Base-by-base conservation (phyloP, 305 asterid genomes). In the Coffea humblotiana region DNA sequence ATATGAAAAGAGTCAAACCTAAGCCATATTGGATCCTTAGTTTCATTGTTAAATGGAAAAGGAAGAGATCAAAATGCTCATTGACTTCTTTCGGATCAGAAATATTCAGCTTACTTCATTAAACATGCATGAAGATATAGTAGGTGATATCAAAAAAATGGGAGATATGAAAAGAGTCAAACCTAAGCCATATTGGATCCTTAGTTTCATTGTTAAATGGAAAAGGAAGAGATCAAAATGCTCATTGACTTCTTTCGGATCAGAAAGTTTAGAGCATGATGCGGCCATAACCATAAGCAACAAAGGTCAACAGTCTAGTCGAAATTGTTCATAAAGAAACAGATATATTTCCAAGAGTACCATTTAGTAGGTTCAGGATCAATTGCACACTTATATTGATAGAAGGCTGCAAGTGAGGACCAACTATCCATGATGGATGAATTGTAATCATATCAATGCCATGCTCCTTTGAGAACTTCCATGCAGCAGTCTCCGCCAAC, bases 321-420 rank as follows among this genome's bases (percentile, higher is more conserved):
- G 23, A 54, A 18, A 54, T 3, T 54, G 61, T 2, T 54, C 15
- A 54, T 19, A 4, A 54, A 15, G 23, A 14, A 54, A 54, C 54
- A 49, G 15, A 49, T 11, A 11, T 49, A 25, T 29, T 4, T 15
- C 27, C 7, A 4, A 7, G 63, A 11, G 11, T 67, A 77, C 80
- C 80, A 67, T 52, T 77, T 23, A 77, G 43, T 11, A 77, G 75
- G 25, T 77, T 29, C 23, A 67, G 74, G 18, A 77, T 14, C 19
- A 21, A 4, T 35, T 25, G n/a, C 6, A 67, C 32, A 14, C 75
- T 68, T 43, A n/a, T 2, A 27, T 8, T 51, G 14, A 25, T 16
- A 1, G 43, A 29, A 52, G 93, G 97, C 80, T 91, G 93, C 29
- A 92, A 77, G 29, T 80, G 77, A 61, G 96, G 97, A n/a, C 97